Base-by-base conservation (phyloP, 768 basidiomycete genomes). In the Russula sp. region DNA sequence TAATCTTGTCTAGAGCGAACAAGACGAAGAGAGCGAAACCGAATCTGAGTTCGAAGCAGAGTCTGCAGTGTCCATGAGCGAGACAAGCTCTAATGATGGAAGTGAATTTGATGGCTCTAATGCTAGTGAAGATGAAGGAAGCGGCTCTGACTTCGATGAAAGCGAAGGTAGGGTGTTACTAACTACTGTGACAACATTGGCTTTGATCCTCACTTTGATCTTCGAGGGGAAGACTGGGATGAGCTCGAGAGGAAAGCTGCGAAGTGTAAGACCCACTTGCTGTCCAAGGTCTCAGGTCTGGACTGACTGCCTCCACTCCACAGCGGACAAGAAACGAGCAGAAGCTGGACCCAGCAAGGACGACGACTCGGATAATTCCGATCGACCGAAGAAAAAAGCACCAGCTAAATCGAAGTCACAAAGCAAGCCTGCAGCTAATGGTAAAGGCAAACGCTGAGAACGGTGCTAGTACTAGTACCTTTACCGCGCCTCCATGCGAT, bases 221-320 rank as follows among this genome's bases (percentile, higher is more conserved):
- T 29, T 38, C 41, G 22, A 81, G 90, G 93, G 10, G 92, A 95
- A 57, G 94, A 96, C 68, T 99, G 96, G 96, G 95, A 97, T 69
- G 93, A 93, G 73, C 77, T 97, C 39, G 95, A 97, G 74, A 78
- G 83, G 48, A 95, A 94, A 72, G 94, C 94, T 7, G 91, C 91
- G 8, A 89, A 88, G 79, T 88, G 64, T 65, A 51, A 57, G 64
- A 86, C 90, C 69, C 68, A 78, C 67, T 11, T 32, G 38, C 42
- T n/a, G 13, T 51, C 18, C 22, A 32, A 25, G 25, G 39, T 20
- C 32, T 6, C 25, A 5, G 48, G 29, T 59, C 22, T 7, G 7
- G n/a, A 55, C 52, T 67, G 46, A 59, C 60, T 35, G 47, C 52
- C 25, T 6, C 50, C 9, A 32, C 22, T 39, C n/a, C 57, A 43